These are phyloP conservation scores for Scheffersomyces cryptocercus DNA, from an alignment of 1,139 yeast genomes.

Conservation along the genomic window DNA sequence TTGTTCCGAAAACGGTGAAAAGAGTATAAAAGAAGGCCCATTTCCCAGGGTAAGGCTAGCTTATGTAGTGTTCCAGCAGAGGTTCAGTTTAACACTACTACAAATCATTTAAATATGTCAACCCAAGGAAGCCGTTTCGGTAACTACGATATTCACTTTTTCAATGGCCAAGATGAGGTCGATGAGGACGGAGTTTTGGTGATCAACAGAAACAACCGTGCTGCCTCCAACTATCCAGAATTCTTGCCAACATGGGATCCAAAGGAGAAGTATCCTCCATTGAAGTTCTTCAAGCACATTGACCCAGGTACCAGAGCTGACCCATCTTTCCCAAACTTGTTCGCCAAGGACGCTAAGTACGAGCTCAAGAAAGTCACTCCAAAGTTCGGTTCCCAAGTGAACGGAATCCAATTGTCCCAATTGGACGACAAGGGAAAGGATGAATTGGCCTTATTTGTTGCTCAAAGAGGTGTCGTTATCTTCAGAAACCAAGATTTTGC, in stretches of 20 bases:
- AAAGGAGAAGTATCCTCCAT: conserved; percentile 34
- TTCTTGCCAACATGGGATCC: conserved; percentile 55
- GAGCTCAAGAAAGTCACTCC: conserved; percentile 26
- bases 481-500: conserved; percentile 42
- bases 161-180: conserved; percentile 31
- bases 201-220: conserved; percentile 24
- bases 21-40: neutral
- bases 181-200: conserved; percentile 39
- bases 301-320: conserved; percentile 62
- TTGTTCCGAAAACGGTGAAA: too few relatives aligned
- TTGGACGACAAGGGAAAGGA: conserved; percentile 31
- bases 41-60: neutral
- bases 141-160: conserved; percentile 12
- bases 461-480: conserved; percentile 42
- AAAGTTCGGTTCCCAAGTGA: conserved; percentile 27
- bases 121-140: conserved; percentile 1
- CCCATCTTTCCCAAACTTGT: conserved; percentile 50
- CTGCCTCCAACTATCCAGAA: conserved; percentile 22
- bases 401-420: conserved; percentile 40
- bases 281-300: conserved; percentile 39
- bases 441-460: conserved; percentile 40
- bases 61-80: neutral
- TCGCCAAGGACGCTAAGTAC: conserved; percentile 34
- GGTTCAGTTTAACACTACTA: neutral
- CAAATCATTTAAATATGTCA: neutral